These are phyloP conservation scores for Termitomyces bulborhizus DNA, from an alignment of 768 basidiomycete genomes.

Conservation along the genomic window DNA sequence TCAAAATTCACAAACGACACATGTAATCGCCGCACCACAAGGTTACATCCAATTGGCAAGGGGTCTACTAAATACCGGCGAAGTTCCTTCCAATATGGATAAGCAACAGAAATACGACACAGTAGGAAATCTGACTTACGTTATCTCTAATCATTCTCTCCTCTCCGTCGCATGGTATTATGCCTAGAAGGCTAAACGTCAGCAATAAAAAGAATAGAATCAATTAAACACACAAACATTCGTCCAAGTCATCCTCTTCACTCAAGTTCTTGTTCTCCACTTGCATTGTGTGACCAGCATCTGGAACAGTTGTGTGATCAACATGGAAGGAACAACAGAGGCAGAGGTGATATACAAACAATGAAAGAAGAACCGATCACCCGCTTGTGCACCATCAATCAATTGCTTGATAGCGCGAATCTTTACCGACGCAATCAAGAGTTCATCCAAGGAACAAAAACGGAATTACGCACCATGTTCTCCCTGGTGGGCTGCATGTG, in stretches of 20 bases:
- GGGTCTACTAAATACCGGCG: conserved; percentile 27
- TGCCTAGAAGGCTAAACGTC: conserved; percentile 17
- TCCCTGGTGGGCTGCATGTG: conserved; percentile 32
- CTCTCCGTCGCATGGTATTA: conserved; percentile 33
- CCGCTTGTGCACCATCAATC: conserved; percentile 34
- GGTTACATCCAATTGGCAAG: conserved; percentile 29
- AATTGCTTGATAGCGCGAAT: conserved; percentile 35
- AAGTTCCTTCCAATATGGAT: conserved; percentile 21
- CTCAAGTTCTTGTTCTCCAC: conserved; percentile 32
- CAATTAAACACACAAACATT: conserved; percentile 30
- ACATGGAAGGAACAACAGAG: not conserved
- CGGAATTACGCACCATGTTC: conserved; percentile 35
- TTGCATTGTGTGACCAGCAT: conserved; percentile 48
- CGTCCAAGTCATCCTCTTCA: conserved; percentile 48
- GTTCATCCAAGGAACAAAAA: not conserved
- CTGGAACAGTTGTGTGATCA: conserved; percentile 12
- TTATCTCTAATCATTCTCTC: conserved; percentile 21
- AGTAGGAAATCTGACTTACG: conserved; percentile 15
- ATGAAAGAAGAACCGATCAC: conserved; percentile 53
- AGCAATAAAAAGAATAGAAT: not conserved
- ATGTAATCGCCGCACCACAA: conserved; percentile 22
- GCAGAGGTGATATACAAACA: conserved; percentile 34
- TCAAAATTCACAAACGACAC: too few species aligned
- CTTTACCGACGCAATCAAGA: conserved; percentile 19
- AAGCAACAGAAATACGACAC: not conserved